Conservation (phyloP, 352 stramenopile genomes). For the Phytophthora cryptogea region DNA sequence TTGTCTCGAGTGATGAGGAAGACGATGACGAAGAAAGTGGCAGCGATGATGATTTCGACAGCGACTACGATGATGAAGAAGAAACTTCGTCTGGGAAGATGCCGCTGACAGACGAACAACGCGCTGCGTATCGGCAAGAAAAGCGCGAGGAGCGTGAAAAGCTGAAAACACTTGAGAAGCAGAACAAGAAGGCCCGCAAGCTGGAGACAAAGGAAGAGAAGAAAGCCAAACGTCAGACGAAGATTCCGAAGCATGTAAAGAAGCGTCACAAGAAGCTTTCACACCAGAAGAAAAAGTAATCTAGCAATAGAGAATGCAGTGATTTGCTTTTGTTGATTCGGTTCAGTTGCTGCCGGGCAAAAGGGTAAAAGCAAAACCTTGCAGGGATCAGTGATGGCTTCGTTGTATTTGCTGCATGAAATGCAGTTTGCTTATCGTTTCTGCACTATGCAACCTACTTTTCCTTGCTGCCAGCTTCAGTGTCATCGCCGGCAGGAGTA, state of each 20-base stretch:
- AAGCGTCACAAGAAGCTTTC: conserved; percentile 96
- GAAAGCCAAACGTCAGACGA: conserved; percentile 93
- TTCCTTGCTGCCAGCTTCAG: conserved; percentile 6
- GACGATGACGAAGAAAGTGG: conserved; percentile 50
- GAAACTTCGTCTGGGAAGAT: conserved; percentile 27
- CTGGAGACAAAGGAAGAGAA: conserved; percentile 95
- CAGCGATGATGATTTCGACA: conserved; percentile 40
- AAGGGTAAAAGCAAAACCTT: too few relatives aligned
- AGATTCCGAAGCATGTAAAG: conserved; percentile 99
- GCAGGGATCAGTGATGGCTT: too few relatives aligned
- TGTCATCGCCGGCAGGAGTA: conserved; percentile 7
- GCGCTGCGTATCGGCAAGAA: conserved; percentile 83
- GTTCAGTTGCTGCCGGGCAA: background rate
- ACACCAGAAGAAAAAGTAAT: conserved; percentile 79
- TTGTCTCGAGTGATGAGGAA: conserved; percentile 59
- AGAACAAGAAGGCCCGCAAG: conserved; percentile 94
- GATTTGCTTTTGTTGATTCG: background rate
- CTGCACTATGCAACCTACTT: conserved; percentile 3
- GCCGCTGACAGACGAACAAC: conserved; percentile 81
- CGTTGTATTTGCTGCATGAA: too few relatives aligned
- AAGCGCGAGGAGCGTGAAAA: conserved; percentile 73
- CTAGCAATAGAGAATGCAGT: conserved; percentile 12
- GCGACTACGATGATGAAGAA: conserved; percentile 33
- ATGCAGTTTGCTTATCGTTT: background rate
- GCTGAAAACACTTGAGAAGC: conserved; percentile 57